Evolutionary conservation across 164 flowering plant genomes (phyloP).

Genomic region (Protea cynaroides): DNA sequence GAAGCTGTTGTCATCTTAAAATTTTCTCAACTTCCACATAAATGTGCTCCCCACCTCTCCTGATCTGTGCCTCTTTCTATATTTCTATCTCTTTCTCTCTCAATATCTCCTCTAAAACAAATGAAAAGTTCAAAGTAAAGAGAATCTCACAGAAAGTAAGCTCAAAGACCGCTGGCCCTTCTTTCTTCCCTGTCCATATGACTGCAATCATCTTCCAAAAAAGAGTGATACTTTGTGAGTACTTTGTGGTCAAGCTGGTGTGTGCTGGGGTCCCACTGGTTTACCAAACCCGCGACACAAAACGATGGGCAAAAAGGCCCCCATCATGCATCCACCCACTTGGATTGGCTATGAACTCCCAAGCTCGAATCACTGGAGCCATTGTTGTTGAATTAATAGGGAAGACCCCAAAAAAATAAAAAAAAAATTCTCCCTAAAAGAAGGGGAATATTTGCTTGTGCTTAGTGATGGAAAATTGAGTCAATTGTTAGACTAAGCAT

Average conservation of each 20-base stretch:
- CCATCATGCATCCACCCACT: slow-evolving; percentile 20
- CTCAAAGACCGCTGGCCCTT: background rate
- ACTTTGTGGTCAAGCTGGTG: slow-evolving; percentile 48
- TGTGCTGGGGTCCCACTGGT: slow-evolving; percentile 34
- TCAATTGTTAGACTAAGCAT: too few relatives aligned
- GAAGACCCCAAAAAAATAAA: slow-evolving; percentile 13
- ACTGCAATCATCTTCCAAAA: slow-evolving; percentile 48
- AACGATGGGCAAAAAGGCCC: slow-evolving; percentile 59
- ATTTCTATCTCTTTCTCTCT: slow-evolving; percentile 3
- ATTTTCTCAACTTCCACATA: slow-evolving; percentile 41
- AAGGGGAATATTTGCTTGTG: slow-evolving; percentile 19
- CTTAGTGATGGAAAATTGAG: slow-evolving; percentile 14
- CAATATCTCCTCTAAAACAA: slow-evolving; percentile 4
- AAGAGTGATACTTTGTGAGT: slow-evolving; percentile 31
- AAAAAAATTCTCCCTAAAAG: background rate
- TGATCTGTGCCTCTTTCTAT: slow-evolving; percentile 26
- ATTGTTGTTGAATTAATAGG: slow-evolving; percentile 16
- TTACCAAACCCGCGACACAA: slow-evolving; percentile 48
- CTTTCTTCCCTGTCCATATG: slow-evolving; percentile 30
- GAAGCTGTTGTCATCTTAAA: slow-evolving; percentile 28
- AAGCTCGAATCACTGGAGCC: slow-evolving; percentile 14
- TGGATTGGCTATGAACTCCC: slow-evolving; percentile 32
- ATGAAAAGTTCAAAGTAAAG: slow-evolving; percentile 16
- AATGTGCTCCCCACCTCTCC: slow-evolving; percentile 74
- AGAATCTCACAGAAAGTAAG: slow-evolving; percentile 12